Evolutionary conservation across 306 rosid genomes (phyloP), one percentile per base, ranked within the genome.

Genomic region (Urtica urens): DNA sequence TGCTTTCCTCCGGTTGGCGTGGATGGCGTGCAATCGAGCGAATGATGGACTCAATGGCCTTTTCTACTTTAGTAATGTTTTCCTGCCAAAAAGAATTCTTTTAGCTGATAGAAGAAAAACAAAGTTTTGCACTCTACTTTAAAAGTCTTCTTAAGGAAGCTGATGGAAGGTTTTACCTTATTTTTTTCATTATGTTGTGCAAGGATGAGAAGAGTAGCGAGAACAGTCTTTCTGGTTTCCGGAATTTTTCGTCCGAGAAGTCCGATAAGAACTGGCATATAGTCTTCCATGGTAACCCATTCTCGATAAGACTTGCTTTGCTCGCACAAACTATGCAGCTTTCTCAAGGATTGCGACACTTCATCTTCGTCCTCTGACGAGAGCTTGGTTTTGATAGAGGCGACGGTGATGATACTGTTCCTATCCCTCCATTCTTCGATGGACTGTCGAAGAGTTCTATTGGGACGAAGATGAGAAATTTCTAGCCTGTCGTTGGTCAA

Each of bases 401-500:
- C 50, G 40, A 83, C 59, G 65, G 69, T 52, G 51, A 79, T 71
- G 39, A 76, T 76, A 8, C 59, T 66, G 38, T 79, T 83, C 62
- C 94, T 71, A 18, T 83, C 81, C 53, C 49, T 76, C 87, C 87
- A 83, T 48, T 83, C 94, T 51, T 76, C 74, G 58, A 83, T 83
- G 18, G 84, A 79, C 62, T 53, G 75, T 26, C 48, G 64, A 20
- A 83, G 77, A 57, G 79, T 77, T 62, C 64, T 79, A 49, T 83
- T 83, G 11, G 84, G 82, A 47, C 75, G 58, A 16, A 83, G 58
- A 53, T 68, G 26, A 34, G 50, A 60, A 31, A 68, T 65, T 57
- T 79, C 77, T 57, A 79, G 31, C 41, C 78, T 75, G 41, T 58
- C 23, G 64, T 40, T 64, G 18, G 87, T 71, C 69, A 71, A 18